Base-by-base conservation (phyloP, 768 basidiomycete genomes). In the Amanita polypyramis region DNA sequence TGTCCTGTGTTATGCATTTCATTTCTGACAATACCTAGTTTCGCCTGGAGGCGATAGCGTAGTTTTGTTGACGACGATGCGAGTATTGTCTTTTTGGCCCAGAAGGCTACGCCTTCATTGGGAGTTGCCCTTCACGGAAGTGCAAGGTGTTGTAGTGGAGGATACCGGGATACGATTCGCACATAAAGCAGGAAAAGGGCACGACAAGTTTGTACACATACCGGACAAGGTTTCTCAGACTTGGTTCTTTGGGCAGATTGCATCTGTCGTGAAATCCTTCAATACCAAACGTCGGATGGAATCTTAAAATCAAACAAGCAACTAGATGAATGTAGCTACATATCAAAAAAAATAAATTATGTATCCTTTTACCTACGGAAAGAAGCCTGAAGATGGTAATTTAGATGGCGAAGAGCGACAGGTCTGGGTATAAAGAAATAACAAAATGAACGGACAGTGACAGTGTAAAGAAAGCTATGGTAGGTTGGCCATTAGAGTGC, bases 81-180 rank as follows among this genome's bases (percentile, higher is more conserved):
- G 83, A 39, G 76, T 97, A 30, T 62, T 97, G 23, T 82, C 84
- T 9, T 90, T 97, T 62, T 83, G 83, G 76, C 84, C 90, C 9
- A 84, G 77, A 61, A 89, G 77, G 60, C 75, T 98, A 32, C 78
- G 79, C 29, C 76, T 95, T 4, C 82, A 86, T 35, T 99, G 94
- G 95, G 92, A 97, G 54, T 68, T 97, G 11, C 83, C 92, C 0
- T 80, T 98, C 60, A 78, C 77, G 15, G 82, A 89, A 54, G 79
- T 97, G 2, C 82, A 88, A 62, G 89, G 88, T 14, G 80, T 98
- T 38, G 85, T 82, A 3, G 80, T 90, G 21, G 94, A 97, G 60
- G 84, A 93, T 58, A 89, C 80, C 12, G 94, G 94, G 1, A 89
- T 99, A 58, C 77, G 86, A 14, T 87, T 92, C 58, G 77, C 84